Conservation (phyloP, 495 filamentous ascomycete genomes). For the Terfezia claveryi region DNA sequence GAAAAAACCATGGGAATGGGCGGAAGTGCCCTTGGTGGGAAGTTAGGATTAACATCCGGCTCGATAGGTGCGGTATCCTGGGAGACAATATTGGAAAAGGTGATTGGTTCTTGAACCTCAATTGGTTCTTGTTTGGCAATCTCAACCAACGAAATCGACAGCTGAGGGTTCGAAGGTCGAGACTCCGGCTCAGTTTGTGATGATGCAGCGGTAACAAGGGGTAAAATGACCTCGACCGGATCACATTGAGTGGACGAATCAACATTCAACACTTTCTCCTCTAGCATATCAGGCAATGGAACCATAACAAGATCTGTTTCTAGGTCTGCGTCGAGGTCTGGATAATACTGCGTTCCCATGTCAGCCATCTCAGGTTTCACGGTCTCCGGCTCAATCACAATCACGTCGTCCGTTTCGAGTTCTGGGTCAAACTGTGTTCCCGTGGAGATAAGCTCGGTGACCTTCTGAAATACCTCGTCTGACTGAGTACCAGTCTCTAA, state of each 20-base stretch:
- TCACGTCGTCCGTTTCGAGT: background rate
- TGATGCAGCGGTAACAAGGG: background rate
- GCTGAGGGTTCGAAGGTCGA: constrained; percentile 1
- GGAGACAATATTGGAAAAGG: constrained; percentile 10
- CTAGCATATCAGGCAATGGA: background rate
- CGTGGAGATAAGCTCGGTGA: background rate
- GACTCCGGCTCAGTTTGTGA: constrained; percentile 3
- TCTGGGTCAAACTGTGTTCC: constrained; percentile 15
- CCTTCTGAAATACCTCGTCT: background rate
- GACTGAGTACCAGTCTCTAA: background rate
- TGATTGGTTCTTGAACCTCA: background rate
- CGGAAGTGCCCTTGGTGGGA: background rate
- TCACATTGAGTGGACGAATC: constrained; percentile 12
- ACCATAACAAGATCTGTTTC: background rate
- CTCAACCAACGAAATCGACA: constrained; percentile 8
- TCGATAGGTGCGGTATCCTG: constrained; percentile 10
- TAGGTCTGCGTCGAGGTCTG: constrained; percentile 2
- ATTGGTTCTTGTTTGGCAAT: constrained; percentile 5
- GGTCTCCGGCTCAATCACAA: background rate
- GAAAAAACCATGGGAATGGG: constrained; percentile 3
- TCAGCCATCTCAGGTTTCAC: background rate
- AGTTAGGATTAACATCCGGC: constrained; percentile 1
- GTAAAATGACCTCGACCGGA: background rate
- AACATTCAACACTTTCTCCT: constrained; percentile 1
- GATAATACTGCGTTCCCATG: constrained; percentile 1